These are phyloP conservation scores for Aspergillus chevalieri DNA, from an alignment of 2,329 filamentous ascomycete genomes.

Conservation along the genomic window DNA sequence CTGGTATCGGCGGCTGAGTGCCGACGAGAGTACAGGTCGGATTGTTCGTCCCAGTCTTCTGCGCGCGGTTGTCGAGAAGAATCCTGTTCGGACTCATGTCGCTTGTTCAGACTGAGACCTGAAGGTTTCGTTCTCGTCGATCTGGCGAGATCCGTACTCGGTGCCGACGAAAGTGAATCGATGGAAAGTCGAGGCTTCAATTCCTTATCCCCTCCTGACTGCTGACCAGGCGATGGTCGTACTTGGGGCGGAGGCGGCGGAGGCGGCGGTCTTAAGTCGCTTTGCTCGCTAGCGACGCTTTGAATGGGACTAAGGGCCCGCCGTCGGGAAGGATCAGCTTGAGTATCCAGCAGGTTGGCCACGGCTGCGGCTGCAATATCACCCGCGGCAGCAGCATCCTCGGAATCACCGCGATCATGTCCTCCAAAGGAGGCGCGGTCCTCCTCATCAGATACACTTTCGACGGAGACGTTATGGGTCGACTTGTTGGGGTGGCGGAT, in stretches of 20 bases:
- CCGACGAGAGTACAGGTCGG: slow-evolving; percentile 49
- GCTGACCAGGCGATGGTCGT: slow-evolving; percentile 40
- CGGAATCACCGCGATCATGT: not conserved
- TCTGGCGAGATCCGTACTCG: slow-evolving; percentile 52
- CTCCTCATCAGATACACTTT: slow-evolving; percentile 37
- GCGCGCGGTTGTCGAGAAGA: slow-evolving; percentile 20
- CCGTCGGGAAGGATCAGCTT: slow-evolving; percentile 53
- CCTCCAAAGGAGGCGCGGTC: not conserved
- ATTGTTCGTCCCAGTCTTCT: slow-evolving; percentile 20
- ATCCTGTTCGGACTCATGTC: slow-evolving; percentile 26
- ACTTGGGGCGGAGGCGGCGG: slow-evolving; percentile 46
- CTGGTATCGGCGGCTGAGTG: slow-evolving; percentile 43
- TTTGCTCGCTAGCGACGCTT: slow-evolving; percentile 80
- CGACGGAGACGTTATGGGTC: slow-evolving; percentile 45
- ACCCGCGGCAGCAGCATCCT: slow-evolving; percentile 19
- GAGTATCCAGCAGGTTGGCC: slow-evolving; percentile 29
- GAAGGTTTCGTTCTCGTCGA: slow-evolving; percentile 51
- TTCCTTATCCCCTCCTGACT: slow-evolving; percentile 58
- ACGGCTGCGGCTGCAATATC: slow-evolving; percentile 36
- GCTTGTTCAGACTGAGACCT: slow-evolving; percentile 45
- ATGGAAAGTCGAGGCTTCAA: slow-evolving; percentile 47
- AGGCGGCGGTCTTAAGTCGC: slow-evolving; percentile 59
- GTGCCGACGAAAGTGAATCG: slow-evolving; percentile 52
- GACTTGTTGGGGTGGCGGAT: slow-evolving; percentile 59
- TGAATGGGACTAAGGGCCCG: slow-evolving; percentile 82